Percentiles rank a stretch among this genome's conserved stretches.
These are phyloP conservation scores for Gnomoniopsis smithogilvyi DNA, from an alignment of 2,329 filamentous ascomycete genomes.

Conservation along the genomic window DNA sequence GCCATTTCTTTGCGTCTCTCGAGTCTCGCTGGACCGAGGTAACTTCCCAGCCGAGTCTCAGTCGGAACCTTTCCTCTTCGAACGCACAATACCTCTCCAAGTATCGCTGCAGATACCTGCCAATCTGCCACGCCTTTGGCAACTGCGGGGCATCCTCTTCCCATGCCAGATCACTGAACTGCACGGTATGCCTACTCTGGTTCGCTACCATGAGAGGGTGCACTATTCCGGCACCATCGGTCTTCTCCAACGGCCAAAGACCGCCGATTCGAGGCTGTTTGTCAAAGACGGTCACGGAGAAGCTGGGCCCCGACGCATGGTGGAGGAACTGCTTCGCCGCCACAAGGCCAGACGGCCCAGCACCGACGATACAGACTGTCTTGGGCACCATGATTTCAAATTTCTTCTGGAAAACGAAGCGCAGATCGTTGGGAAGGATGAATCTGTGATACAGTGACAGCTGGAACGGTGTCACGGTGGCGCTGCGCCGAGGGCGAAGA, in stretches of 20 bases:
- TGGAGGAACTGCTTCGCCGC: constrained; percentile 71
- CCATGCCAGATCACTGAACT: constrained; percentile 73
- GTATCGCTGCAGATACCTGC: constrained; percentile 68
- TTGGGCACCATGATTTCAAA: constrained; percentile 36
- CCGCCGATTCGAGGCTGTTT: constrained; percentile 64
- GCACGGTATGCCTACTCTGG: constrained; percentile 73
- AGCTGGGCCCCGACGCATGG: constrained; percentile 42
- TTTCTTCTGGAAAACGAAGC: no score
- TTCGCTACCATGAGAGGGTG: constrained; percentile 71
- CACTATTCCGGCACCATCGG: constrained; percentile 48
- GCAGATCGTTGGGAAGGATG: neutral
- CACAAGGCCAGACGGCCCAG: constrained; percentile 65
- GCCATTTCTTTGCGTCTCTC: constrained; percentile 35
- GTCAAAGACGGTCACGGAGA: constrained; percentile 70
- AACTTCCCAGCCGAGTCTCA: constrained; percentile 50
- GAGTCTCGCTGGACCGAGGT: constrained; percentile 29
- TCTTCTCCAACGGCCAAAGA: constrained; percentile 64
- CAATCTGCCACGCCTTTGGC: constrained; percentile 74
- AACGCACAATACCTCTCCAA: constrained; percentile 50
- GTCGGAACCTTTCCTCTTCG: constrained; percentile 31
- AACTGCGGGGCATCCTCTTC: constrained; percentile 58
- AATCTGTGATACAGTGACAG: neutral
- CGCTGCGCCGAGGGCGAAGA: neutral
- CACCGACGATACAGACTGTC: constrained; percentile 55
- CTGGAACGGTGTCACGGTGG: neutral